Evolutionary conservation across 768 basidiomycete species (phyloP).

Genomic region (Trametes meyenii): DNA sequence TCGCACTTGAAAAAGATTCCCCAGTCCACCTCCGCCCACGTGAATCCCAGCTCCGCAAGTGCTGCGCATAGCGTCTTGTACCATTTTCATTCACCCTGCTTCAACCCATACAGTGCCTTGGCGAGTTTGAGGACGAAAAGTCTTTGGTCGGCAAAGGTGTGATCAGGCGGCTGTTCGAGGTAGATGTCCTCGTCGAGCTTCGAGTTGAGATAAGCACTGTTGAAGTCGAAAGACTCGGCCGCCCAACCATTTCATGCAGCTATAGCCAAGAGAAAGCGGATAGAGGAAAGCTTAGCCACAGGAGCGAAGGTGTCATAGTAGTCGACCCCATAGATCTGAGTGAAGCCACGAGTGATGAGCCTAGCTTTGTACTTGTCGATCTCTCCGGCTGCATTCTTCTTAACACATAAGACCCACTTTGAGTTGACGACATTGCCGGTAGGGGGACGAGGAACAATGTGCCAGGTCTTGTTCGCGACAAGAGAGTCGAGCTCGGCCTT

Average conservation of each 20-base stretch:
- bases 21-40: neutral
- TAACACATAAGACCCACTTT: conserved; percentile 38
- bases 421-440: conserved; percentile 16
- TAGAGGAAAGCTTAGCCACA: conserved; percentile 3
- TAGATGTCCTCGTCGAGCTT: conserved; percentile 14
- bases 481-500: conserved; percentile 11
- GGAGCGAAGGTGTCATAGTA: conserved; percentile 31
- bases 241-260: neutral
- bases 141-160: neutral
- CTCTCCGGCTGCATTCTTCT: conserved; percentile 32
- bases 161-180: conserved; percentile 20
- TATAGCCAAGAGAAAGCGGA: neutral
- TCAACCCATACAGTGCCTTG: conserved; percentile 38
- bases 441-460: neutral
- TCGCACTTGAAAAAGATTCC: neutral
- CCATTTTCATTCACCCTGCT: conserved; percentile 38
- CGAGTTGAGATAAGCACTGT: conserved; percentile 1
- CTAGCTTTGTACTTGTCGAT: conserved; percentile 36
- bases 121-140: conserved; percentile 22
- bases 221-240: neutral
- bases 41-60: conserved; percentile 11
- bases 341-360: conserved; percentile 40
- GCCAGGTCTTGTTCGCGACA: conserved; percentile 13
- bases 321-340: conserved; percentile 38
- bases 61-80: conserved; percentile 23